phyloP scores from a whole-genome alignment of 495 filamentous ascomycete species.

The Cercophora newfieldiana region DNA sequence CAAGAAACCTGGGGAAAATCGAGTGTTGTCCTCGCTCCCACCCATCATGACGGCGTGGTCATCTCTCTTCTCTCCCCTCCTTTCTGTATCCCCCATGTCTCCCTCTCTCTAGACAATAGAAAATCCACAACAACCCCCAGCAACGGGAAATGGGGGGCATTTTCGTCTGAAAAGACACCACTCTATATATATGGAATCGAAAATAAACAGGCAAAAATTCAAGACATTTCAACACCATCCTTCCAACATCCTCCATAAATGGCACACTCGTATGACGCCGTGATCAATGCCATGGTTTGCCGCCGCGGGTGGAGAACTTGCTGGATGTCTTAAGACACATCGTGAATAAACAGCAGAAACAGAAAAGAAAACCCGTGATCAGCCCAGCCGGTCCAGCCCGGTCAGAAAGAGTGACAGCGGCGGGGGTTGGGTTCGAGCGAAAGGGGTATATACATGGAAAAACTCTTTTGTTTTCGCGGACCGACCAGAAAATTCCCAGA shows the following conservation, averaged over 20 bases:
- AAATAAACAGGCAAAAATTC: not conserved
- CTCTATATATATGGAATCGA: not conserved
- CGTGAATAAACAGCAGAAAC: not conserved
- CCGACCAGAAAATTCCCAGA: not conserved
- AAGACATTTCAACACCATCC: not conserved
- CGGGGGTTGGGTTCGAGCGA: not conserved
- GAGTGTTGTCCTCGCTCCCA: too few species aligned
- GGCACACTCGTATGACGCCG: constrained; percentile 1
- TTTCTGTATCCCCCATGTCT: not conserved
- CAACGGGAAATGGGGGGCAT: not conserved
- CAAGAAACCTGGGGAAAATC: not conserved
- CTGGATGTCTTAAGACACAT: not conserved
- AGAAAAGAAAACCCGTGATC: not conserved
- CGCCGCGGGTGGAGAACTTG: not conserved
- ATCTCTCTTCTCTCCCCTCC: not conserved
- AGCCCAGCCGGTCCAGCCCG: not conserved
- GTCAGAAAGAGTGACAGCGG: not conserved
- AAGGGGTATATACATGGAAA: not conserved
- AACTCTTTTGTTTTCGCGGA: not conserved
- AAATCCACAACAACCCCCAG: not conserved
- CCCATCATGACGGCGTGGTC: not conserved
- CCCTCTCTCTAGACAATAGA: not conserved
- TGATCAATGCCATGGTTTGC: not conserved
- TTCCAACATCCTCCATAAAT: not conserved
- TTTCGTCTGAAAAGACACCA: not conserved